Base-by-base conservation (phyloP, 1,284 basidiomycete species). In the Sphagnurus paluster region DNA sequence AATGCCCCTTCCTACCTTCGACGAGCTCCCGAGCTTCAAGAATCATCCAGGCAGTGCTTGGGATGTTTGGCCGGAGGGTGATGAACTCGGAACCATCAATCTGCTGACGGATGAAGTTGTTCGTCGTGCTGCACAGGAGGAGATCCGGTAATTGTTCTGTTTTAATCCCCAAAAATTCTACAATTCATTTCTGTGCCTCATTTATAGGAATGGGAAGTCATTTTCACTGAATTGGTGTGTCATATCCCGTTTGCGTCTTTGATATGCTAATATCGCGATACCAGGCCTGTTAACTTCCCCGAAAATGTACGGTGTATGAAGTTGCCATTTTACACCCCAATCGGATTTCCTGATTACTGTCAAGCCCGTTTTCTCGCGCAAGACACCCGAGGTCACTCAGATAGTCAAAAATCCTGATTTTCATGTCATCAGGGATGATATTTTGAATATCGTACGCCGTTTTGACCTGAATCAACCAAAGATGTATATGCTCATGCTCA, bases 61-160 rank as follows among this genome's bases (percentile, higher is more conserved):
- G 87, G 71, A 70, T 1, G 73, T 89, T 3, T 89, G 85, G 84
- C 85, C 85, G 16, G 63, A 72, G 30, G 76, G 81, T 16, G 87
- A 89, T 54, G 70, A 87, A 56, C 69, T 89, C 9, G 86, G 86
- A 4, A 88, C 84, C 2, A 67, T 88, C 41, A 88, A 88, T 61
- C 51, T 88, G 33, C 65, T 89, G 42, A 87, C 86, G 2, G 76
- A 80, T 14, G 74, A 78, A 6, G 72, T 86, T 6, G 82, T 88
- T 11, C 70, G 75, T 56, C 69, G 69, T 34, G 76, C 80, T 10
- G 79, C 82, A n/a, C 62, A 67, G 40, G 80, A 83, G 53, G 83
- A 87, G 59, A 79, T 89, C 34, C 72, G 70, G 82, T 84, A 55
- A 36, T 71, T 68, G 13, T 17, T 46, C 20, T 48, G 33, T 33